phyloP scores from a whole-genome alignment of 441 rosid species.

The Theobroma grandiflorum region DNA sequence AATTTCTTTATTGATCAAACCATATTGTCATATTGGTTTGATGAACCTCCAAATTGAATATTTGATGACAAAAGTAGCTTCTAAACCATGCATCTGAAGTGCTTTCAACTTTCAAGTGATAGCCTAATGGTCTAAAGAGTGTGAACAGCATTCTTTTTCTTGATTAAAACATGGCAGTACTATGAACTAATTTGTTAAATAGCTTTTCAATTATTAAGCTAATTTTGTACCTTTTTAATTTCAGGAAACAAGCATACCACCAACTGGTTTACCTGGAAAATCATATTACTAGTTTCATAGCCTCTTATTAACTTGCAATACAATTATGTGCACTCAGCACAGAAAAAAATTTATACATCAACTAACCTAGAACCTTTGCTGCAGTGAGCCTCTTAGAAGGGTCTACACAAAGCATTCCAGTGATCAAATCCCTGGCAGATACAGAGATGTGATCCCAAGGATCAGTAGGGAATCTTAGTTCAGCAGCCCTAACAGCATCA shows the following conservation, averaged over 20 bases:
- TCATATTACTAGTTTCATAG: background rate
- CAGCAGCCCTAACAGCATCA: slow-evolving; percentile 83
- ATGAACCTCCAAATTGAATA: background rate
- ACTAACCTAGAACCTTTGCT: slow-evolving; percentile 69
- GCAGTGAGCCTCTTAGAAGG: slow-evolving; percentile 75
- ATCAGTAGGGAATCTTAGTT: slow-evolving; percentile 69
- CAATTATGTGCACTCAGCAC: background rate
- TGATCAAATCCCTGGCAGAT: slow-evolving; percentile 70
- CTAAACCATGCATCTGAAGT: background rate
- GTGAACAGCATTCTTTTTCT: background rate
- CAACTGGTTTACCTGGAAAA: too few species aligned
- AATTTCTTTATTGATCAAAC: background rate
- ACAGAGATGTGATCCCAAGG: slow-evolving; percentile 72
- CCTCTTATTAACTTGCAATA: background rate
- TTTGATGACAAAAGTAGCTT: background rate
- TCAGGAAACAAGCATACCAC: background rate
- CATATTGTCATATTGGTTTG: background rate
- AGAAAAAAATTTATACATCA: background rate
- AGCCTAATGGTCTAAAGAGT: background rate
- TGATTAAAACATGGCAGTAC: background rate
- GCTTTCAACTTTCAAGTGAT: background rate
- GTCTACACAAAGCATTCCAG: slow-evolving; percentile 77
- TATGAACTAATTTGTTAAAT: background rate
- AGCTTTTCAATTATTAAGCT: background rate
- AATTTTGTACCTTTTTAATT: background rate